These are phyloP conservation scores for Pseudonitzschia pungens DNA, from an alignment of 108 stramenopile species.

Conservation along the genomic window DNA sequence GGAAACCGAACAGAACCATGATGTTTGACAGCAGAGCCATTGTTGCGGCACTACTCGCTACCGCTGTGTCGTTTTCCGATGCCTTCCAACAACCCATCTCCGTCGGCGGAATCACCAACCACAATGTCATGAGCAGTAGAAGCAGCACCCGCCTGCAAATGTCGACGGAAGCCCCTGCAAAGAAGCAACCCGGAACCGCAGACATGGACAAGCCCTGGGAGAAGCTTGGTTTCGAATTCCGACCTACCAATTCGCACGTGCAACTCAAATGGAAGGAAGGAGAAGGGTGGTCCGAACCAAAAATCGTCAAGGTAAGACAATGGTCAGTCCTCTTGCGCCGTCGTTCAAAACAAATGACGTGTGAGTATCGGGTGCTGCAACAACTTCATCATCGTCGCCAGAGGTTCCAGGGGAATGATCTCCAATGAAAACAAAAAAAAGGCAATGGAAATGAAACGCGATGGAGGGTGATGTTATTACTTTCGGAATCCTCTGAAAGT, in stretches of 20 bases:
- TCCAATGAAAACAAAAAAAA: too few species aligned
- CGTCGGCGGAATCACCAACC: neutral
- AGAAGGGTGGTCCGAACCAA: slow-evolving; percentile 63
- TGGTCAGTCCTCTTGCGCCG: neutral
- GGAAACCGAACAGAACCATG: neutral
- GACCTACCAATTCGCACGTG: slow-evolving; percentile 89
- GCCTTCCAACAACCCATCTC: slow-evolving; percentile 3
- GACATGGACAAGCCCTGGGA: slow-evolving; percentile 86
- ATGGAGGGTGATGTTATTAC: too few species aligned
- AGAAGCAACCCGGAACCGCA: slow-evolving; percentile 75
- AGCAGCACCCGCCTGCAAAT: slow-evolving; percentile 4
- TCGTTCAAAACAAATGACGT: neutral
- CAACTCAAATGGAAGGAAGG: slow-evolving; percentile 79
- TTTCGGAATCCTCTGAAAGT: too few species aligned
- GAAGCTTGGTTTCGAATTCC: slow-evolving; percentile 95
- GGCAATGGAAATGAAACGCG: too few species aligned
- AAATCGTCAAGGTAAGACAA: slow-evolving; percentile 63
- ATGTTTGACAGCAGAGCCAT: slow-evolving; percentile 5
- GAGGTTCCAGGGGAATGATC: too few species aligned
- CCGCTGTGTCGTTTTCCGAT: slow-evolving; percentile 9
- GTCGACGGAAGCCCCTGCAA: slow-evolving; percentile 6
- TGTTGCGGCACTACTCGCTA: neutral
- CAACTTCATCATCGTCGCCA: too few species aligned
- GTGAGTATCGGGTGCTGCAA: too few species aligned
- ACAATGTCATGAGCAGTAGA: neutral